Percentiles rank a stretch among this genome's conserved stretches.
Evolutionary conservation across 169 alveolate species (phyloP).

Genomic region (Plasmodium vinckei): DNA sequence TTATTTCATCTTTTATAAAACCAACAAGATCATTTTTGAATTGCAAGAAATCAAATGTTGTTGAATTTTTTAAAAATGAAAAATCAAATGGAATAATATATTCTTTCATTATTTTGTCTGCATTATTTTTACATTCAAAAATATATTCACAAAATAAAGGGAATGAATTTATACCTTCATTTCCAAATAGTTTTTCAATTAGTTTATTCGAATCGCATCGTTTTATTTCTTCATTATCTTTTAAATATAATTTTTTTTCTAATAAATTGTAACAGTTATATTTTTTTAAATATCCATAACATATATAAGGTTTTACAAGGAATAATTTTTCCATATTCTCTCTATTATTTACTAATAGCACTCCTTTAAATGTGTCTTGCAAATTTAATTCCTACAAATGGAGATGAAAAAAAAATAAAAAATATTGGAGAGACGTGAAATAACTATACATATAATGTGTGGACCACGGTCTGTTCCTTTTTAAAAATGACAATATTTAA

Average conservation of each 20-base stretch:
- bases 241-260: slow-evolving; percentile 57
- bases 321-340: slow-evolving; percentile 38
- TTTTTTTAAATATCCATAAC: slow-evolving; percentile 68
- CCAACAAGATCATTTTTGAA: slow-evolving; percentile 32
- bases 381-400: slow-evolving; percentile 21
- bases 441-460: too few relatives aligned
- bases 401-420: background rate
- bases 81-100: slow-evolving; percentile 57
- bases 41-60: slow-evolving; percentile 47
- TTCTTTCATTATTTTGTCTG: slow-evolving; percentile 25
- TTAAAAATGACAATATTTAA: background rate
- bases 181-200: slow-evolving; percentile 29
- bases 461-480: too few relatives aligned
- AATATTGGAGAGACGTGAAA: background rate
- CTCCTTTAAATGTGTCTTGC: slow-evolving; percentile 12
- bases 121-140: slow-evolving; percentile 58
- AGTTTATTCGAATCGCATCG: slow-evolving; percentile 41
- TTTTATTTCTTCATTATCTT: slow-evolving; percentile 41
- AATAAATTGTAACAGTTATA: slow-evolving; percentile 40
- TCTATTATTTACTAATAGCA: slow-evolving; percentile 26
- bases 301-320: slow-evolving; percentile 38
- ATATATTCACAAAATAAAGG: slow-evolving; percentile 52
- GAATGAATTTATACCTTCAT: slow-evolving; percentile 31
- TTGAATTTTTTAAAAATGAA: slow-evolving; percentile 26
- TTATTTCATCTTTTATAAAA: slow-evolving; percentile 37